These are phyloP conservation scores for Penicillium sp. DNA, from an alignment of 2,329 filamentous ascomycete species.

Conservation along the genomic window DNA sequence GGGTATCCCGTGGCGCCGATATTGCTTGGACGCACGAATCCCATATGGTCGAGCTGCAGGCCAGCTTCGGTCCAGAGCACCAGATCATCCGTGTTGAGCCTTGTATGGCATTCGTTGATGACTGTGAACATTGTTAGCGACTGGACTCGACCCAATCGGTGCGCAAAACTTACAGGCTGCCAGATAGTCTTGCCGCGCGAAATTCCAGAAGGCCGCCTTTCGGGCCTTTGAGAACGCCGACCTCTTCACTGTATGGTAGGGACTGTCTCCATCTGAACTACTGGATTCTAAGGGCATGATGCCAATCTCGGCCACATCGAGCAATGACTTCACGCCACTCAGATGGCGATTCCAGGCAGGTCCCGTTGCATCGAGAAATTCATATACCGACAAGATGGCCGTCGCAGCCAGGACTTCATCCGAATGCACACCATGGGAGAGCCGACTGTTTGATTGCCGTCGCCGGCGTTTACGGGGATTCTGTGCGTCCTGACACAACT, in stretches of 20 bases:
- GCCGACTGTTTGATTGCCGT: conserved; percentile 45
- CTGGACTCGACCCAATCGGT: background rate
- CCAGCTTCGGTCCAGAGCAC: conserved; percentile 63
- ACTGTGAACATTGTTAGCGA: conserved; percentile 26
- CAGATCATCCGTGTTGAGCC: conserved; percentile 61
- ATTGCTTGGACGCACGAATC: conserved; percentile 49
- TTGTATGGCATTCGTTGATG: conserved; percentile 59
- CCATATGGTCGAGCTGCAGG: conserved; percentile 55
- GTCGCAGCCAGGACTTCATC: conserved; percentile 64
- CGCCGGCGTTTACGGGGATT: conserved; percentile 45
- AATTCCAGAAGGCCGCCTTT: conserved; percentile 64
- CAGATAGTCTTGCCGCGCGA: conserved; percentile 64
- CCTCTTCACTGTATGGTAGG: conserved; percentile 31
- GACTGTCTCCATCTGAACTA: conserved; percentile 43
- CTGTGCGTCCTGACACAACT: conserved; percentile 35
- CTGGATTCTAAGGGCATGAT: conserved; percentile 41
- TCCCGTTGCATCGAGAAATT: conserved; percentile 64
- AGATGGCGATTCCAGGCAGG: conserved; percentile 63
- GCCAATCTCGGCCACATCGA: conserved; percentile 48
- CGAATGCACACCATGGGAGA: conserved; percentile 40
- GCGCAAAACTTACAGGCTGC: conserved; percentile 53
- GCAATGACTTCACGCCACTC: conserved; percentile 62
- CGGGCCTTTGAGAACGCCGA: conserved; percentile 54
- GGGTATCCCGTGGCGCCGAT: conserved; percentile 31
- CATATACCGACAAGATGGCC: conserved; percentile 65